A percentile compares a stretch with the other conserved stretches of the same genome.
Conservation (phyloP, 495 filamentous ascomycete genomes). For the Letharia columbiana region DNA sequence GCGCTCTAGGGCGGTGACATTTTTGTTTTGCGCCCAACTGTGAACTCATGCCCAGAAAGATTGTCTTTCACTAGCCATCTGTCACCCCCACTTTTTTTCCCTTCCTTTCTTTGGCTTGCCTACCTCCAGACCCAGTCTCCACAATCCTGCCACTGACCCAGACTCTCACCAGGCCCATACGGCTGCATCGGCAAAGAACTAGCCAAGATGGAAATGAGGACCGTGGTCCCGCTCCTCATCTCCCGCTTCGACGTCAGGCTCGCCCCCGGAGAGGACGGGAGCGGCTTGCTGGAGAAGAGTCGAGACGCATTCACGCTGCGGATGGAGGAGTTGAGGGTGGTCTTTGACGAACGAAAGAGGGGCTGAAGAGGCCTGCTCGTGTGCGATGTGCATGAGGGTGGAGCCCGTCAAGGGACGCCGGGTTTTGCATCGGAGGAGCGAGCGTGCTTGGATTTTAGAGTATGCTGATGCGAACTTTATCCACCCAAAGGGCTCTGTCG, state of each 20-base stretch:
- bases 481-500: too few relatives aligned
- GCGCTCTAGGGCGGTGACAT: neutral
- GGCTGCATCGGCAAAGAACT: constrained; percentile 29
- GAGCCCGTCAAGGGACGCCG: neutral
- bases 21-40: neutral
- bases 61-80: neutral
- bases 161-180: constrained; percentile 23
- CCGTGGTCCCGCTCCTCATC: constrained; percentile 23
- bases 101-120: neutral
- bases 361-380: neutral
- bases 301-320: constrained; percentile 13
- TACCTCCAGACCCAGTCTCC: neutral
- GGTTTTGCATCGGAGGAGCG: too few relatives aligned
- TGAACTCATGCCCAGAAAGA: too few relatives aligned
- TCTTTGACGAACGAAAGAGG: constrained; percentile 11
- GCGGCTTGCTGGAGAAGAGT: constrained; percentile 3
- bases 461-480: too few relatives aligned
- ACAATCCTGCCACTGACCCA: neutral
- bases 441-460: too few relatives aligned
- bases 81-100: neutral
- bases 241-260: constrained; percentile 27
- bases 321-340: constrained; percentile 9
- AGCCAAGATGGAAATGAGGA: constrained; percentile 28
- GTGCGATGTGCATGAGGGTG: neutral
- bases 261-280: constrained; percentile 22